Conservation (phyloP, 2,329 filamentous ascomycete species). For the Coniosporium tulheliwenetii region DNA sequence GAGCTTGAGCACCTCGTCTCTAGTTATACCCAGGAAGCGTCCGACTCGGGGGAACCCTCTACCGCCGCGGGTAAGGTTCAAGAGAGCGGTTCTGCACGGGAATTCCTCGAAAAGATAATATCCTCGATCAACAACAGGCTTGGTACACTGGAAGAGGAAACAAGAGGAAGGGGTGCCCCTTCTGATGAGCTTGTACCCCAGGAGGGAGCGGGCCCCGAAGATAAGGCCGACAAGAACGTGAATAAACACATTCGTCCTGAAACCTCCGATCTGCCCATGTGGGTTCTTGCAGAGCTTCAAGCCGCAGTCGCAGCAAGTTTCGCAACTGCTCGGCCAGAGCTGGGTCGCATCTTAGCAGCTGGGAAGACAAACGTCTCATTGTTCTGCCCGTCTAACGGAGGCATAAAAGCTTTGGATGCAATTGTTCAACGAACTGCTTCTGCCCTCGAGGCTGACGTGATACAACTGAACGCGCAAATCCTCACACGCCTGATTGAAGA, state of each 20-base stretch:
- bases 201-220: background rate
- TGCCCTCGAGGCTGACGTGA: slow-evolving; percentile 47
- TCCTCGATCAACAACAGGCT: background rate
- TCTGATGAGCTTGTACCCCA: background rate
- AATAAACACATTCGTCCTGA: background rate
- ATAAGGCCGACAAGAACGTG: background rate
- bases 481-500: slow-evolving; percentile 53
- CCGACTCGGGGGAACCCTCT: slow-evolving; percentile 4
- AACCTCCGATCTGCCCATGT: background rate
- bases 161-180: background rate
- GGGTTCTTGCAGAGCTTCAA: slow-evolving; percentile 26
- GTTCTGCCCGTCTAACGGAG: slow-evolving; percentile 42
- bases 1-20: background rate
- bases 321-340: slow-evolving; percentile 14
- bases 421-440: slow-evolving; percentile 49
- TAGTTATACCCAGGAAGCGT: background rate
- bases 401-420: slow-evolving; percentile 37
- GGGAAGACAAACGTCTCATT: slow-evolving; percentile 41
- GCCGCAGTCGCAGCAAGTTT: slow-evolving; percentile 36
- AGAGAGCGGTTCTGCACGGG: background rate
- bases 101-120: slow-evolving; percentile 3
- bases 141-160: background rate
- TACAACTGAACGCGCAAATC: slow-evolving; percentile 53
- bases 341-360: slow-evolving; percentile 25
- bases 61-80: too few species aligned